Base-by-base conservation (phyloP, 306 rosid species). In the Betula pendula region DNA sequence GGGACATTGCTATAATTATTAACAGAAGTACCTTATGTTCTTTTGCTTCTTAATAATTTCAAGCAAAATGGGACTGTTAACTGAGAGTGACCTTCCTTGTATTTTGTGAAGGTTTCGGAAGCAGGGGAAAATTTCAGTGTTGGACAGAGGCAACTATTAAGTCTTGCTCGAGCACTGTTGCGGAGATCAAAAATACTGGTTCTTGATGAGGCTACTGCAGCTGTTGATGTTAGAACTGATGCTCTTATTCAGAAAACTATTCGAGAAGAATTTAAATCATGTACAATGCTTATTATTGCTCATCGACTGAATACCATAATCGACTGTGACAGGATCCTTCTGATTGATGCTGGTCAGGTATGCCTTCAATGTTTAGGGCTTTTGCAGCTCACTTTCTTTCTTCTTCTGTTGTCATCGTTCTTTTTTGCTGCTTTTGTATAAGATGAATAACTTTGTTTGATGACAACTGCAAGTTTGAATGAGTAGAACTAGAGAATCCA, bases 71-170 rank as follows among this genome's bases (percentile, higher is more conserved):
- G 48, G 58, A 20, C 25, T 48, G 25, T 59, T 69, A 48, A 22
- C 38, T 68, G 60, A 51, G 68, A 50, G 6, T 50, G 43, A 63
- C 69, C 13, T 59, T 72, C n/a, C 70, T 77, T 81, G 13, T 55
- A 42, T 62, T 62, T 56, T 79, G 74, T 79, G 29, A 87, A 94
- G 98, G 96, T 92, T 48, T 88, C 84, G 0, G 98, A 94, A 80
- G 93, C 92, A 62, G 98, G 98, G 38, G 97, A 94, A 73, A 94
- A 94, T 77, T 94, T 89, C 85, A 94, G 97, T 71, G 97, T 92
- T 80, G 98, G 98, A 72, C 97, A 92, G 83, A 84, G 96, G 84
- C 98, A 94, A 73, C 86, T 94, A 45, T 73, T 94, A 70, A 94
- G 98, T 82, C 91, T 94, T 51, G 89, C 94, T 8, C 86, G 98